These are phyloP conservation scores for Syncephalastrum sp. DNA, from an alignment of 371 early-diverging fungal genomes.

Conservation along the genomic window DNA sequence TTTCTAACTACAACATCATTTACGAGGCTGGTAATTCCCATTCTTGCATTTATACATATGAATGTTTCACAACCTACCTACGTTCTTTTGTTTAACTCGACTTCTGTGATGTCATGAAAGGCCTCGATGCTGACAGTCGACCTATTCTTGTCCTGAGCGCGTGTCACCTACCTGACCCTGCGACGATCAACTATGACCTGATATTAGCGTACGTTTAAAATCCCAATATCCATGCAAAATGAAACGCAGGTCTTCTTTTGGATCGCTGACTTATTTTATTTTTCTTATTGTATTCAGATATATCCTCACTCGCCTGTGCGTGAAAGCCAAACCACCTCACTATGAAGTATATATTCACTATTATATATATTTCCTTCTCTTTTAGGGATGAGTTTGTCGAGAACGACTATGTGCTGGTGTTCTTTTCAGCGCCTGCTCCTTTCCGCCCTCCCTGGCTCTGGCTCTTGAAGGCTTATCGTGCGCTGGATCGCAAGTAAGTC, in stretches of 20 bases:
- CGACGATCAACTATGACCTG: slow-evolving; percentile 73
- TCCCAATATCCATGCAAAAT: background rate
- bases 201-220: slow-evolving; percentile 63
- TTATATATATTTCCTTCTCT: background rate
- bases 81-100: background rate
- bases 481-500: slow-evolving; percentile 69
- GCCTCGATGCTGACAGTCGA: slow-evolving; percentile 80
- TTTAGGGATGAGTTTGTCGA: slow-evolving; percentile 75
- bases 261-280: slow-evolving; percentile 4
- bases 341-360: background rate
- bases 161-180: slow-evolving; percentile 79
- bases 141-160: slow-evolving; percentile 82
- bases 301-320: slow-evolving; percentile 43
- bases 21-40: slow-evolving; percentile 47
- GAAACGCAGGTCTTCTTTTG: background rate
- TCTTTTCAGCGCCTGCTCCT: slow-evolving; percentile 81
- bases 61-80: background rate
- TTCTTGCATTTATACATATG: background rate
- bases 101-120: slow-evolving; percentile 33
- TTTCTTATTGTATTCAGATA: slow-evolving; percentile 20
- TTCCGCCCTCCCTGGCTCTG: slow-evolving; percentile 84
- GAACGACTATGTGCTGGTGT: slow-evolving; percentile 80
- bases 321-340: background rate
- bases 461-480: slow-evolving; percentile 81
- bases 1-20: slow-evolving; percentile 43